Percentiles rank a stretch among this genome's conserved stretches.
Conservation (phyloP, 2,329 filamentous ascomycete species). For the Fonsecaea nubica region DNA sequence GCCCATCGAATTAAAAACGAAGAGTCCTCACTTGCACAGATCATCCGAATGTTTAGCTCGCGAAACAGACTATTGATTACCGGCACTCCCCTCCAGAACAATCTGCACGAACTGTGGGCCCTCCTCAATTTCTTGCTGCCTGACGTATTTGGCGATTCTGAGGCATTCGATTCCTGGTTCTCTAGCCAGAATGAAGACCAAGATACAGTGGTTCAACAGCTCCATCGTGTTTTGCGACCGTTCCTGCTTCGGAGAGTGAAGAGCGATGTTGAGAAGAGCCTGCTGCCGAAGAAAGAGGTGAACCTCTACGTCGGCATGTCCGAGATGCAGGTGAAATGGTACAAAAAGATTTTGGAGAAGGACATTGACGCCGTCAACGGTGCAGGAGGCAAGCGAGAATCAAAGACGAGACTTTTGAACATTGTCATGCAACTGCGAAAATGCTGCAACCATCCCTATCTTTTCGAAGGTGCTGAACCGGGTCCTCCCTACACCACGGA, state of each 20-base stretch:
- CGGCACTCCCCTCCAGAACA: conserved; percentile 96
- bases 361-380: conserved; percentile 99
- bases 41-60: conserved; percentile 95
- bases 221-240: conserved; percentile 89
- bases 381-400: conserved; percentile 93
- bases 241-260: conserved; percentile 97
- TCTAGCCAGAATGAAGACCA: conserved; percentile 88
- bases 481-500: conserved; percentile 98
- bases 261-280: conserved; percentile 95
- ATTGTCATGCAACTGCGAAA: conserved; percentile 99
- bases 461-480: conserved; percentile 96
- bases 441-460: conserved; percentile 97
- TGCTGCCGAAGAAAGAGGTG: conserved; percentile 95
- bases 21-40: conserved; percentile 93
- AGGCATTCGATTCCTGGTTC: conserved; percentile 98
- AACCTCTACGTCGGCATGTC: conserved; percentile 98
- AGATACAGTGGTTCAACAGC: conserved; percentile 92
- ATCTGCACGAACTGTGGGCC: conserved; percentile 96
- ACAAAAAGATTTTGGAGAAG: conserved; percentile 98
- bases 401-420: conserved; percentile 94
- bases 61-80: conserved; percentile 95
- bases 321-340: conserved; percentile 99
- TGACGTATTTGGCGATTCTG: conserved; percentile 94
- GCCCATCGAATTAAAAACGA: conserved; percentile 99
- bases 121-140: conserved; percentile 96